Conservation (phyloP, 257 asterid species). For the Nicotiana knightiana region DNA sequence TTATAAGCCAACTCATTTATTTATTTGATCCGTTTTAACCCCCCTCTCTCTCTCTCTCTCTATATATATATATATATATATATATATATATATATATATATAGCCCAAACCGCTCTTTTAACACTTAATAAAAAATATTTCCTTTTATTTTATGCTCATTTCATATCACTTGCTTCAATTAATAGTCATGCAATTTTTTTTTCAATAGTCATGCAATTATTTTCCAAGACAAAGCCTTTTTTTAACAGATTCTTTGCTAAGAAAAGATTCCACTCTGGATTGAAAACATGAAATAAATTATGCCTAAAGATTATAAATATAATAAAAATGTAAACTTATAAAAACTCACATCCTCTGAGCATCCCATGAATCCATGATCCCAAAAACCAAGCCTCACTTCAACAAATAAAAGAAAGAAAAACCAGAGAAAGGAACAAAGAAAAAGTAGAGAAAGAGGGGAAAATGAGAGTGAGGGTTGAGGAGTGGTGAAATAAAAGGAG, state of each 20-base stretch:
- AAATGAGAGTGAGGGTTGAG: not conserved
- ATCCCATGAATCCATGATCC: conserved; percentile 4
- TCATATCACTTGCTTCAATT: not conserved
- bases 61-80: too few species aligned
- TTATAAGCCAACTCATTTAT: too few species aligned
- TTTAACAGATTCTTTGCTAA: not conserved
- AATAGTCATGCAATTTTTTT: not conserved
- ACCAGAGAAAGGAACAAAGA: not conserved
- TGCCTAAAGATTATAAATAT: not conserved
- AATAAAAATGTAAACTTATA: not conserved
- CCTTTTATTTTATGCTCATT: not conserved
- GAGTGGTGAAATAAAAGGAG: too few species aligned
- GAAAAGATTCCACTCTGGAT: not conserved
- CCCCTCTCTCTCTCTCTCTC: too few species aligned
- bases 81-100: too few species aligned
- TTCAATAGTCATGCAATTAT: not conserved
- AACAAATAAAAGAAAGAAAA: not conserved
- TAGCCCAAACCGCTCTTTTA: too few species aligned
- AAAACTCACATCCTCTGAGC: conserved; percentile 13
- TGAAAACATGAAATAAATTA: too few species aligned
- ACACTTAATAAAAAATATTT: not conserved
- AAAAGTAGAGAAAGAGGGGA: not conserved
- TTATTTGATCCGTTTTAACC: too few species aligned
- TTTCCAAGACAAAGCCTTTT: not conserved
- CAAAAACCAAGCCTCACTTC: not conserved